These are phyloP conservation scores for Trichoderma reesei DNA, from an alignment of 495 filamentous ascomycete species.

Conservation along the genomic window DNA sequence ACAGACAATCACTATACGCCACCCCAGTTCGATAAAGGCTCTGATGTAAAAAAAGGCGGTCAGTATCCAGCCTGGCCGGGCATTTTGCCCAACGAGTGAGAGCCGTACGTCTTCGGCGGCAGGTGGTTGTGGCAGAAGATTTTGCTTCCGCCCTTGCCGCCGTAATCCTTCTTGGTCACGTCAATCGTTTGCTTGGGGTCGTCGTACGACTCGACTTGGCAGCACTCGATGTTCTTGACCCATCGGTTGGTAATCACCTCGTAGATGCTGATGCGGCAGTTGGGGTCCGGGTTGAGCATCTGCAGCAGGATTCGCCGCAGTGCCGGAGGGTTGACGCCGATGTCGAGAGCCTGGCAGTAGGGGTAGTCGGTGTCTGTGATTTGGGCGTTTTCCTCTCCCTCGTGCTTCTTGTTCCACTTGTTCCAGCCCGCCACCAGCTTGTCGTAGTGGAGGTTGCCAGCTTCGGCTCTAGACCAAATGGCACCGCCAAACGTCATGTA, in stretches of 20 bases:
- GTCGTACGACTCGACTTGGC: constrained; percentile 51
- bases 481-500: constrained; percentile 54
- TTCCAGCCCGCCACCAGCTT: constrained; percentile 54
- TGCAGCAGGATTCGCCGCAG: constrained; percentile 55
- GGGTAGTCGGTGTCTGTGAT: constrained; percentile 46
- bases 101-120: constrained; percentile 29
- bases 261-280: constrained; percentile 52
- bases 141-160: constrained; percentile 30
- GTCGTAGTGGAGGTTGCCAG: constrained; percentile 36
- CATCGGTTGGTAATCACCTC: constrained; percentile 51
- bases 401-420: constrained; percentile 45
- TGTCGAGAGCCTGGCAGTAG: constrained; percentile 37
- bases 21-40: not conserved
- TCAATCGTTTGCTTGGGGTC: constrained; percentile 42
- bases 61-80: constrained; percentile 38
- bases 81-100: constrained; percentile 37
- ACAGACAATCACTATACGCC: not conserved
- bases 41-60: not conserved
- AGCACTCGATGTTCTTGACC: constrained; percentile 63
- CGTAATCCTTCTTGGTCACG: constrained; percentile 39
- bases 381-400: constrained; percentile 31
- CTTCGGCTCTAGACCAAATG: constrained; percentile 52
- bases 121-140: constrained; percentile 43
- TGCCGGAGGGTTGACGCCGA: constrained; percentile 39
- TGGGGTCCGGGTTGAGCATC: constrained; percentile 67